A percentile compares a stretch with the other conserved stretches of the same genome.
phyloP scores from a whole-genome alignment of 495 filamentous ascomycete genomes.

The Cercophora sp. region DNA sequence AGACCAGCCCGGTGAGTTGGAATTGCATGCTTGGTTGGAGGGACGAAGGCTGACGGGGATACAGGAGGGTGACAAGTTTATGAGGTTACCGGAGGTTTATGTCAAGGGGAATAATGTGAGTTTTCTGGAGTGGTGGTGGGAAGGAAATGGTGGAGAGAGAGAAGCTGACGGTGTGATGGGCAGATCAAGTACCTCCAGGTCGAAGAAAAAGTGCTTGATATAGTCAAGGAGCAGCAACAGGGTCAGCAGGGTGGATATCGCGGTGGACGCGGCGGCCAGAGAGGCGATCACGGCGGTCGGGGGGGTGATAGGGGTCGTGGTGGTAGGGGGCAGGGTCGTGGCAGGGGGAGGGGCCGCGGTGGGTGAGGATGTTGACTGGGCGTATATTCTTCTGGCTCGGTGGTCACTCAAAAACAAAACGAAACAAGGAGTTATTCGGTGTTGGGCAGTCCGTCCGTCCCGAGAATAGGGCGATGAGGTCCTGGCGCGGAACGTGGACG shows the following conservation, averaged over 20 bases:
- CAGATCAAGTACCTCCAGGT: conserved; percentile 99
- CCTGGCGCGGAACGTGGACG: no score
- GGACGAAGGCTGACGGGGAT: neutral
- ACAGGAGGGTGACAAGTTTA: conserved; percentile 88
- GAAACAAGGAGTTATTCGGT: no score
- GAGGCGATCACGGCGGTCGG: conserved; percentile 59
- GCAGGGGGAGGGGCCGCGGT: conserved; percentile 20
- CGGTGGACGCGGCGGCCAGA: conserved; percentile 64
- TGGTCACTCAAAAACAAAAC: neutral
- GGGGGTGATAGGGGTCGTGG: conserved; percentile 40
- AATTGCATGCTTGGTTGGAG: neutral
- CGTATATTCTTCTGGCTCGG: neutral
- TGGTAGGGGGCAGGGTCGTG: conserved; percentile 49
- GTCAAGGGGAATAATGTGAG: conserved; percentile 93
- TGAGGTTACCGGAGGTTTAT: conserved; percentile 86
- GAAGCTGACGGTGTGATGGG: neutral
- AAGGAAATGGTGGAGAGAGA: neutral
- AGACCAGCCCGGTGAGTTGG: conserved; percentile 73
- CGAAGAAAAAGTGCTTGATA: conserved; percentile 89
- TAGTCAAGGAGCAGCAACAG: conserved; percentile 87
- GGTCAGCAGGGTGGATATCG: conserved; percentile 54
- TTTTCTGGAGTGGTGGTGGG: conserved; percentile 3
- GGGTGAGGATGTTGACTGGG: conserved; percentile 9
- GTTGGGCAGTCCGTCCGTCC: no score
- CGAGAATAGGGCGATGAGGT: no score